phyloP scores from a whole-genome alignment of 1,284 basidiomycete genomes.

The Ganoderma boninense region DNA sequence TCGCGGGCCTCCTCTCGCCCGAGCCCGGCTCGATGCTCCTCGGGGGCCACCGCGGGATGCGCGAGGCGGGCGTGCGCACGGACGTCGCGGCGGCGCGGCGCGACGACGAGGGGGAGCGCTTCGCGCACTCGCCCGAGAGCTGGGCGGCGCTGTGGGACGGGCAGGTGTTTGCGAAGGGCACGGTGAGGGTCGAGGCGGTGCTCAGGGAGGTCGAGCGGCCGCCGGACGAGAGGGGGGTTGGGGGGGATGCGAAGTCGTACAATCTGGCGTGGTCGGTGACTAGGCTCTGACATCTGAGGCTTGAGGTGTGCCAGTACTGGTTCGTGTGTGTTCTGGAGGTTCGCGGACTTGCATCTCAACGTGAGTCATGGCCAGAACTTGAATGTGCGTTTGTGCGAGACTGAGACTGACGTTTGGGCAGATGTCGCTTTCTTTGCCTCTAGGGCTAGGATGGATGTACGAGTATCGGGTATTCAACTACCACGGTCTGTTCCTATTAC shows the following conservation, averaged over 20 bases:
- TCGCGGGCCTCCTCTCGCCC: constrained; percentile 48
- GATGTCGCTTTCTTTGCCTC: neutral
- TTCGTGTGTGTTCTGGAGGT: too few relatives aligned
- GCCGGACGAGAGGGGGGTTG: neutral
- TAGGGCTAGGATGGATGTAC: neutral
- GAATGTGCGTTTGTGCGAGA: neutral
- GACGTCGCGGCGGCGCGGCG: too few relatives aligned
- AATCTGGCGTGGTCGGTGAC: constrained; percentile 10
- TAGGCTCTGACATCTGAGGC: neutral
- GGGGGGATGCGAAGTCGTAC: neutral
- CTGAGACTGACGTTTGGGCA: neutral
- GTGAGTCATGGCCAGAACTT: neutral
- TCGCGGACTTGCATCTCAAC: neutral
- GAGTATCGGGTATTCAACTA: neutral
- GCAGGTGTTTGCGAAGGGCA: constrained; percentile 47
- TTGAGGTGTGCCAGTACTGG: neutral
- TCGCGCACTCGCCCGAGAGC: constrained; percentile 47
- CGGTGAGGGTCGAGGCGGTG: constrained; percentile 45
- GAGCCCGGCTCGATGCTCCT: constrained; percentile 45
- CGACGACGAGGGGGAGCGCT: constrained; percentile 10
- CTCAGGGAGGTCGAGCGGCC: constrained; percentile 14
- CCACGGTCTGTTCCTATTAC: neutral
- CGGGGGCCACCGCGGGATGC: constrained; percentile 37
- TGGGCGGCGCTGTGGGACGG: constrained; percentile 54
- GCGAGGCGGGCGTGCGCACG: constrained; percentile 24